Evolutionary conservation across 306 rosid genomes (phyloP), one percentile per base, ranked within the genome.

Genomic region (Phaseolus lunatus): DNA sequence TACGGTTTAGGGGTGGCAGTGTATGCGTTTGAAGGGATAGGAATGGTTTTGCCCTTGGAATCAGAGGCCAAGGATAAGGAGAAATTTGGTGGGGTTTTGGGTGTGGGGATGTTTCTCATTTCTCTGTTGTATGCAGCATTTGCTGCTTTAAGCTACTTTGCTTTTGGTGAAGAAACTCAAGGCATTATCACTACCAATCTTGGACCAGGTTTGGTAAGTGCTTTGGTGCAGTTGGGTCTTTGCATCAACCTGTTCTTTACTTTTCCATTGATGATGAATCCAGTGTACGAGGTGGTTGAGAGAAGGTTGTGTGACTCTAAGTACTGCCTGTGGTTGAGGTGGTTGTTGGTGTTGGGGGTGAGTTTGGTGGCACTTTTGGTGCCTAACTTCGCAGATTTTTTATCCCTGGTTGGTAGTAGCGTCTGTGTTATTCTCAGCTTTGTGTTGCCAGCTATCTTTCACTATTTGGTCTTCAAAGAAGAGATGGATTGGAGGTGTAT

Each of bases 1-100:
- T 91, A 91, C 37, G 93, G 93, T 16, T 18, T 91, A 45, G 96
- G 96, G 53, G 92, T 91, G 52, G 88, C 92, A 0, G 93, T 89
- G 2, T 91, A 91, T 56, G 83, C 96, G 2, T 87, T 91, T 67
- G 92, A 91, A 75, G 96, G 96, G 39, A 62, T 91, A 19, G 93
- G 93, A 58, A 84, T 87, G 92, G 49, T 87, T 64, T 76, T 91
- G 45, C 96, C 96, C 0, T 63, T 91, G 58, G 93, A 91, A 74
- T 74, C 92, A 14, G 96, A 89, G 33, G 80, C 89, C 3, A 83
- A 83, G 72, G 81, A 87, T 37, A 89, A 83, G 66, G 84, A 87
- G 0, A 89, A 84, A 11, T 89, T 91, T 83, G 93, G 96, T 19
- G 78, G 66, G 9, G 76, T 91, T 37, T 74, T 91, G 78, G 96